Percentiles rank a stretch among this genome's conserved stretches.
Evolutionary conservation across 169 alveolate species (phyloP).

Genomic region (Babesia bigemina): DNA sequence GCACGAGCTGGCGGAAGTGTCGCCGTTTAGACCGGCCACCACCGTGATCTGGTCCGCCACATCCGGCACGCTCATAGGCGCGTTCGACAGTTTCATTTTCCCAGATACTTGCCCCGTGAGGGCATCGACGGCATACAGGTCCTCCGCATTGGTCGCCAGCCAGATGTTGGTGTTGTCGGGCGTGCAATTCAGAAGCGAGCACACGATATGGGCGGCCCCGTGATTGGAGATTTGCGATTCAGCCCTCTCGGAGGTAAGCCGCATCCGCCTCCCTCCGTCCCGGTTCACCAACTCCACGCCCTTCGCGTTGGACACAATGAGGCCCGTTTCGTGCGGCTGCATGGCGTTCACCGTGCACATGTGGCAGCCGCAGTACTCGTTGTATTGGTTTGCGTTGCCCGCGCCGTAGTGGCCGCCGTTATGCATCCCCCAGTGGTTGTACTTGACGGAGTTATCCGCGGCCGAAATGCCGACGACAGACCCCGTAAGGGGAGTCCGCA

Average conservation of each 20-base stretch:
- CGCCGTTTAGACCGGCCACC: constrained; percentile 36
- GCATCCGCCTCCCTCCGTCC: constrained; percentile 50
- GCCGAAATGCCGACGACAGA: constrained; percentile 41
- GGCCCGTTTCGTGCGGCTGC: constrained; percentile 40
- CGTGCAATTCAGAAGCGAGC: constrained; percentile 39
- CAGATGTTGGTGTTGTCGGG: constrained; percentile 9
- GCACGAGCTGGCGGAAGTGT: constrained; percentile 52
- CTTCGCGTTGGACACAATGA: constrained; percentile 33
- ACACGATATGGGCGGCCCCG: constrained; percentile 46
- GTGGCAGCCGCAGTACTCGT: constrained; percentile 52
- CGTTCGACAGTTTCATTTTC: constrained; percentile 8
- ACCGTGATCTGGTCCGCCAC: constrained; percentile 40
- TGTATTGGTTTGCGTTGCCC: background rate
- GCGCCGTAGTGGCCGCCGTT: background rate
- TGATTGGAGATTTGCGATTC: constrained; percentile 28
- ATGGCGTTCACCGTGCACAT: constrained; percentile 24
- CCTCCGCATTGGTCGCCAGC: constrained; percentile 37
- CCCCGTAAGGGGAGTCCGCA: constrained; percentile 55
- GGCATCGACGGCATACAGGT: constrained; percentile 39
- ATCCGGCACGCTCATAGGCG: background rate
- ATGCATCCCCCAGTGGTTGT: constrained; percentile 26
- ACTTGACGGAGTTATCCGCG: constrained; percentile 51
- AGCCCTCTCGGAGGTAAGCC: constrained; percentile 29
- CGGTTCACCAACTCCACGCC: constrained; percentile 37
- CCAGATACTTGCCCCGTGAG: constrained; percentile 39